These are phyloP conservation scores for Phytophthora aleatoria DNA, from an alignment of 352 stramenopile genomes.

Conservation along the genomic window DNA sequence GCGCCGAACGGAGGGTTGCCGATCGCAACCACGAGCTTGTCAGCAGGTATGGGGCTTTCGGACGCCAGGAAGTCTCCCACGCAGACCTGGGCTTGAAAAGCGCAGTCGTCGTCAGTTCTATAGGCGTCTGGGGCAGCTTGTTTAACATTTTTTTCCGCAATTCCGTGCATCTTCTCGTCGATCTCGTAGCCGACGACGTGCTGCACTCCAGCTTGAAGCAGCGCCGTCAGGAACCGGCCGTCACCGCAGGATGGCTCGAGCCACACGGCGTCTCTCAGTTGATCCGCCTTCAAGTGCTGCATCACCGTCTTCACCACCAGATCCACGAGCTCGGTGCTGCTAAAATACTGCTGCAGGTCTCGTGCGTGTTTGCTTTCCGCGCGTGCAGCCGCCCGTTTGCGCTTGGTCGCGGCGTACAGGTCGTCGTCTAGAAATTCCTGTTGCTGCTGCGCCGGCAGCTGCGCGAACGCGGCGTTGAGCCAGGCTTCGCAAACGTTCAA, in stretches of 20 bases:
- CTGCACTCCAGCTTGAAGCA: slow-evolving; percentile 45
- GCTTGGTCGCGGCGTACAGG: slow-evolving; percentile 43
- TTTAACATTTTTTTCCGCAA: slow-evolving; percentile 25
- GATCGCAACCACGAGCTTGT: slow-evolving; percentile 46
- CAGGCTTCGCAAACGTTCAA: slow-evolving; percentile 57
- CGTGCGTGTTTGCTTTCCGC: slow-evolving; percentile 46
- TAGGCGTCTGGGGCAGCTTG: slow-evolving; percentile 1
- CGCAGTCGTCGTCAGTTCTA: background rate
- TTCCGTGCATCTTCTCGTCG: slow-evolving; percentile 37
- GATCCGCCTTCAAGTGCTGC: slow-evolving; percentile 13
- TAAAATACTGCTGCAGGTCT: slow-evolving; percentile 81
- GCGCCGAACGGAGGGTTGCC: slow-evolving; percentile 77
- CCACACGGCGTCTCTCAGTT: slow-evolving; percentile 41
- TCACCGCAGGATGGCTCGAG: slow-evolving; percentile 81
- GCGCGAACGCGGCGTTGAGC: slow-evolving; percentile 49
- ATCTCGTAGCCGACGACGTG: slow-evolving; percentile 67
- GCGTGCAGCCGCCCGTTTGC: slow-evolving; percentile 25
- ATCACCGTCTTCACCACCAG: slow-evolving; percentile 40
- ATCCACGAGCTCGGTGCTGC: slow-evolving; percentile 46
- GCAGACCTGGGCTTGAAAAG: slow-evolving; percentile 32
- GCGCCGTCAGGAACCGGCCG: slow-evolving; percentile 51
- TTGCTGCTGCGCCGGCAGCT: slow-evolving; percentile 30
- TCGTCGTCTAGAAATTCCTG: slow-evolving; percentile 57
- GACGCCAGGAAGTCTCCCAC: slow-evolving; percentile 64
- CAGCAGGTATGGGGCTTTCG: slow-evolving; percentile 8